Base-by-base conservation (phyloP, 345 rosid genomes). In the Corymbia maculata region DNA sequence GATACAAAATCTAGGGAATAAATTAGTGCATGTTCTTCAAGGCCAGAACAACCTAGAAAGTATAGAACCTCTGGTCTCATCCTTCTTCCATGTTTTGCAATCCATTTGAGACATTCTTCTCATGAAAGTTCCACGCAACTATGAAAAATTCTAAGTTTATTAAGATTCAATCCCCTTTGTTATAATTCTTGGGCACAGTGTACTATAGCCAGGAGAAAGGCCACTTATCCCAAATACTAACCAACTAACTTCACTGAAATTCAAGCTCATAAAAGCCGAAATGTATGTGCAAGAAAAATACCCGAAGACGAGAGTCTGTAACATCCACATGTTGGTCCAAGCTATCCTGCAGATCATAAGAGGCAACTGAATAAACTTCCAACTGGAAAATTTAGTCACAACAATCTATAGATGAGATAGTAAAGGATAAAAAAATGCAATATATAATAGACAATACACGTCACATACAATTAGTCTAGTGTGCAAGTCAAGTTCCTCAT, bases 321-420 rank as follows among this genome's bases (percentile, higher is more conserved):
- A 95, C 95, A 89, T 98, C 99, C 89, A 98, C 99, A 85, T 94
- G 98, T 88, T 94, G 93, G 88, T 96, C 99, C 90, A 98, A 93
- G 93, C 93, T 96, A 92, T 98, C 99, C 99, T 98, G 95, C 91
- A 91, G 13, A 52, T 53, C 91, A 45, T 28, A 90, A 84, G 45
- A 47, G 79, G 28, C 47, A 44, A 75, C 30, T 50, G 45, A 89
- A 79, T 52, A 89, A 51, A n/a, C 52, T 68, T 49, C 45, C 52
- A 87, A 68, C 49, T 87, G 36, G 80, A 86, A 55, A 59, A 16
- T 30, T 85, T 22, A 30, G 55, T 52, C 47, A 8, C 87, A 19
- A 32, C 87, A 85, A 85, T 85, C 26, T 52, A 42, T 21, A 75
- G 84, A 75, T 75, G 84, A 75, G 49, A 75, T 75, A 75, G 26